Base-by-base conservation (phyloP, 129 eudicot species). In the Lonicera japonica region DNA sequence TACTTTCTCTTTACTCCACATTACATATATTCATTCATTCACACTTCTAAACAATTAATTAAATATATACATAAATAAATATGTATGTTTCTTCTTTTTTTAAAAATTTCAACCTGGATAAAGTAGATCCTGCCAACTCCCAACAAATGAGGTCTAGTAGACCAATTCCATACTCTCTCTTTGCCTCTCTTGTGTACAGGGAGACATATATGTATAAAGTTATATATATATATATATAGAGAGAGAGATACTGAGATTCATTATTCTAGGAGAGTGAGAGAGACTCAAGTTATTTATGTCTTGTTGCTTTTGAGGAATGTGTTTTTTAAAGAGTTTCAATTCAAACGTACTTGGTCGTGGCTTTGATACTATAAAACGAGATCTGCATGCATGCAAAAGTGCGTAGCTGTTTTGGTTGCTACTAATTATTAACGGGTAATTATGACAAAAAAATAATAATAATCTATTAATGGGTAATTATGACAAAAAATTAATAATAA, bases 271-370 rank as follows among this genome's bases (percentile, higher is more conserved):
- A 29, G n/a, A n/a, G n/a, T n/a, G n/a, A n/a, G n/a, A n/a, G n/a
- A n/a, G 36, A 29, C 36, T 63, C 68, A 73, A 73, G 73, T 66
- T 67, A 68, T 73, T n/a, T n/a, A 50, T 63, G 10, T 47, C 45
- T 68, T 22, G 80, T 70, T 70, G 71, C 80, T 76, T 76, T 76
- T 76, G 64, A 76, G 76, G 80, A 70, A 58, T 70, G 48, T 56
- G 46, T 45, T 64, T 75, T 63, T 75, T 68, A 29, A 66, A 71
- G 53, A 64, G 68, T 76, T 69, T 66, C 40, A 38, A 38, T 69
- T 66, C 36, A 68, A 18, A 66, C 57, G 5, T n/a, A n/a, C 9
- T 36, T 46, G 43, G 63, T 68, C 69, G 70, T 48, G 36, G 25
- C 58, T 75, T 40, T 61, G 17, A 25, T 21, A 56, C 14, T 52